phyloP scores from a whole-genome alignment of 1,139 yeast genomes.

The Saccharomyces hybrid region DNA sequence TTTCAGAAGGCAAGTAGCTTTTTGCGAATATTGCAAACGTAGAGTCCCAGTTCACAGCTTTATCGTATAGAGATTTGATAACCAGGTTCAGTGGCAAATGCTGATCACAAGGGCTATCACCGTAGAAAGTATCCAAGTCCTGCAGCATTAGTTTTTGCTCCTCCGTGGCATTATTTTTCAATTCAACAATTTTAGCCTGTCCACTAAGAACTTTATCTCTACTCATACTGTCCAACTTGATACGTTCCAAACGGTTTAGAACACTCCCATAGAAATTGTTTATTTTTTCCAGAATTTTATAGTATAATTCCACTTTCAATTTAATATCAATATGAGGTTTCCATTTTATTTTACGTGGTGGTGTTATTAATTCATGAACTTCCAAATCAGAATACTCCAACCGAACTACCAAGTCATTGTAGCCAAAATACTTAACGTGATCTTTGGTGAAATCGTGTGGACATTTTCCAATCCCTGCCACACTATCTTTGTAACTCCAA shows the following conservation, averaged over 20 bases:
- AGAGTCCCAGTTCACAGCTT: constrained; percentile 80
- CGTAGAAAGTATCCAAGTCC: constrained; percentile 48
- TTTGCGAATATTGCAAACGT: constrained; percentile 81
- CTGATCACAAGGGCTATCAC: constrained; percentile 52
- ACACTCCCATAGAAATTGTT: constrained; percentile 65
- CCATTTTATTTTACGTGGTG: constrained; percentile 66
- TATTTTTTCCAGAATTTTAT: constrained; percentile 48
- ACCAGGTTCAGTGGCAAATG: constrained; percentile 65
- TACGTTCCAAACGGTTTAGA: constrained; percentile 61
- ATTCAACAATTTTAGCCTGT: constrained; percentile 46
- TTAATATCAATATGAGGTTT: constrained; percentile 63
- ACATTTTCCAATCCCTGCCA: constrained; percentile 52
- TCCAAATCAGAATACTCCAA: constrained; percentile 73
- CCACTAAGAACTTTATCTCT: constrained; percentile 69
- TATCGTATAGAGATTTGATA: constrained; percentile 65
- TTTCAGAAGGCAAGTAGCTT: constrained; percentile 78
- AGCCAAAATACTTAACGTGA: constrained; percentile 78
- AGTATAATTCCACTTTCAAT: constrained; percentile 58
- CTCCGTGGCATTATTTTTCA: constrained; percentile 45
- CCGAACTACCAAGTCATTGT: constrained; percentile 68
- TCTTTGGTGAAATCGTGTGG: constrained; percentile 71
- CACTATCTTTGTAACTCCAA: constrained; percentile 50
- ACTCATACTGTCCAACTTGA: constrained; percentile 69
- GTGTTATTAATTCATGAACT: constrained; percentile 69
- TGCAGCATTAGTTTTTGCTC: constrained; percentile 45